Evolutionary conservation across 78 protist genomes (phyloP).

Genomic region (Cyanophora paradoxa): DNA sequence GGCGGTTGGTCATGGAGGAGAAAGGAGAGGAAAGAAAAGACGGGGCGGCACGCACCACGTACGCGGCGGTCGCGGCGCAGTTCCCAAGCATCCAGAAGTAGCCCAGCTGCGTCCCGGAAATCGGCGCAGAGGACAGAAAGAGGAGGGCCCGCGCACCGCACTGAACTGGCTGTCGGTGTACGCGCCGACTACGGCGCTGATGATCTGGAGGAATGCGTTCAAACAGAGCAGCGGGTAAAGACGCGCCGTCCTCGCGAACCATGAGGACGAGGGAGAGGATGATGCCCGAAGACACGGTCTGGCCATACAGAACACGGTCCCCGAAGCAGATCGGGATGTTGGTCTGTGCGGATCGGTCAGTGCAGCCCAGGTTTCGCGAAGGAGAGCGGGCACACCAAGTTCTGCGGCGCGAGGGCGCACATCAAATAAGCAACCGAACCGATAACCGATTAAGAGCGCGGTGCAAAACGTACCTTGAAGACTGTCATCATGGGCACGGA

Average conservation of each 20-base stretch:
- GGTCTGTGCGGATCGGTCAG: too few species aligned
- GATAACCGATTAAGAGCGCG: too few species aligned
- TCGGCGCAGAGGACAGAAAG: too few species aligned
- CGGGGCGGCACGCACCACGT: not conserved
- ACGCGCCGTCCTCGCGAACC: too few species aligned
- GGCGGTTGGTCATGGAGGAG: not conserved
- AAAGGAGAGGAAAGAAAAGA: too few species aligned
- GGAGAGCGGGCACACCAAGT: too few species aligned
- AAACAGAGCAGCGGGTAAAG: too few species aligned
- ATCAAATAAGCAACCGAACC: too few species aligned
- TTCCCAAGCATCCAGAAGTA: constrained; percentile 19
- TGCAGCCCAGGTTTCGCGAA: too few species aligned
- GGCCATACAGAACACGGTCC: not conserved
- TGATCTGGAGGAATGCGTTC: not conserved
- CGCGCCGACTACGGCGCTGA: not conserved
- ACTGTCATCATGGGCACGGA: constrained; percentile 21
- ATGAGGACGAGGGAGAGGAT: not conserved
- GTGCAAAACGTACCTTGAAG: constrained; percentile 16
- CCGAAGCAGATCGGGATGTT: constrained; percentile 15
- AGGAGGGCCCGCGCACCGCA: too few species aligned
- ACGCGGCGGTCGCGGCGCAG: constrained; percentile 1
- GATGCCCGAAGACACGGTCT: not conserved
- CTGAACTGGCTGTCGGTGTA: not conserved
- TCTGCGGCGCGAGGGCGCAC: too few species aligned
- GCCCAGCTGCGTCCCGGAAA: too few species aligned